A percentile compares a stretch with the other conserved stretches of the same genome.
Evolutionary conservation across 768 basidiomycete species (phyloP).

Genomic region (Dioszegia aurantiaca): DNA sequence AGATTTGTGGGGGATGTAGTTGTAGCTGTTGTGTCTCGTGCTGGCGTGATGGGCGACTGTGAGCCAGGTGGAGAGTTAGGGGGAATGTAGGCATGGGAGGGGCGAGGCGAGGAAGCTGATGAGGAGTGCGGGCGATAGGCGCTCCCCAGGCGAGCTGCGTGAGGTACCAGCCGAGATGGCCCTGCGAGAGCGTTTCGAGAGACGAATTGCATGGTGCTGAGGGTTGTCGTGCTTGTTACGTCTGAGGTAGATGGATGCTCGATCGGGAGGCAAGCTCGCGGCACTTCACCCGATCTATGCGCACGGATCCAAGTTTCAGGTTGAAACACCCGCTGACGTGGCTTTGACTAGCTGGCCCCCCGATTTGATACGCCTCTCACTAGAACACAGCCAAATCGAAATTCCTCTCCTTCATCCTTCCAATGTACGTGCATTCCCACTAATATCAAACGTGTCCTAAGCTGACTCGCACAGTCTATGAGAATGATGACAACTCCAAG

Average conservation of each 20-base stretch:
- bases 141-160: neutral
- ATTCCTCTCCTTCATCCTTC: slow-evolving; percentile 35
- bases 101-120: neutral
- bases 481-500: slow-evolving; percentile 32
- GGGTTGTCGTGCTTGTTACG: too few relatives aligned
- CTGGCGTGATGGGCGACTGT: slow-evolving; percentile 9
- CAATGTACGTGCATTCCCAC: slow-evolving; percentile 16
- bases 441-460: neutral
- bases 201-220: slow-evolving; percentile 2
- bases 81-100: slow-evolving; percentile 16
- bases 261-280: too few relatives aligned
- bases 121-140: slow-evolving; percentile 10
- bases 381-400: slow-evolving; percentile 2
- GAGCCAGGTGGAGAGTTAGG: neutral
- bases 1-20: slow-evolving; percentile 36
- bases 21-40: slow-evolving; percentile 9
- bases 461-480: slow-evolving; percentile 20
- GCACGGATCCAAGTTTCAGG: neutral
- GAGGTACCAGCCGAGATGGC: slow-evolving; percentile 5
- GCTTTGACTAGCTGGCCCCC: neutral
- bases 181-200: slow-evolving; percentile 7
- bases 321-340: slow-evolving; percentile 1
- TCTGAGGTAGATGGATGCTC: neutral
- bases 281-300: neutral
- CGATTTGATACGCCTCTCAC: neutral